Conservation (phyloP, 2,329 filamentous ascomycete genomes). For the Colletotrichum sp. region DNA sequence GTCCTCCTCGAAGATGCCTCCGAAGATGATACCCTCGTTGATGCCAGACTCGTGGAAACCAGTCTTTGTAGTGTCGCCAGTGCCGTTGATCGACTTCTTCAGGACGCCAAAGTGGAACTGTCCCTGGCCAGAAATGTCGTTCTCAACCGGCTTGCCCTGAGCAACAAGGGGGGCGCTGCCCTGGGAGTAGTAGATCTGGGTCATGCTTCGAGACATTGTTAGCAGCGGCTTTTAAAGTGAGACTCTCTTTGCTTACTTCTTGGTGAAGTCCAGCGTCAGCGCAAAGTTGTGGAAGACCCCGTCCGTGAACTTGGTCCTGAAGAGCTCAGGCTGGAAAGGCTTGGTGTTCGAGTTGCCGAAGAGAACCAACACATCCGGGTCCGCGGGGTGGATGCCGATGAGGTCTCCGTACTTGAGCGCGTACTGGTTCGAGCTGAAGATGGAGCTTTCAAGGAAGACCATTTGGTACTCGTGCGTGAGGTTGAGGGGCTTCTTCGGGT, state of each 20-base stretch:
- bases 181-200: constrained; percentile 62
- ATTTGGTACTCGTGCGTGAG: constrained; percentile 65
- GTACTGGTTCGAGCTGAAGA: constrained; percentile 55
- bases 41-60: constrained; percentile 53
- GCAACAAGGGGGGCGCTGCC: constrained; percentile 47
- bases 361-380: constrained; percentile 48
- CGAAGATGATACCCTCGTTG: constrained; percentile 57
- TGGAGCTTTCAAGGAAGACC: constrained; percentile 50
- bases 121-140: constrained; percentile 60
- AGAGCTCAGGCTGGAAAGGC: constrained; percentile 50
- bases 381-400: constrained; percentile 38
- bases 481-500: constrained; percentile 57
- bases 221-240: background rate
- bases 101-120: constrained; percentile 67
- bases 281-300: constrained; percentile 67
- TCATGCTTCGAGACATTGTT: constrained; percentile 43
- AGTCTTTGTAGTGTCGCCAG: constrained; percentile 46
- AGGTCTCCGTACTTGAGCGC: constrained; percentile 61
- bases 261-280: constrained; percentile 58
- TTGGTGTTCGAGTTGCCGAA: constrained; percentile 52
- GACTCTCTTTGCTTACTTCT: constrained; percentile 45
- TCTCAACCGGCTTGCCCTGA: constrained; percentile 48
- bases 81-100: constrained; percentile 58
- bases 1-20: constrained; percentile 58
- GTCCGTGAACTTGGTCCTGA: constrained; percentile 52